Base-by-base conservation (phyloP, 2,329 filamentous ascomycete species). In the Onygenales sp. region DNA sequence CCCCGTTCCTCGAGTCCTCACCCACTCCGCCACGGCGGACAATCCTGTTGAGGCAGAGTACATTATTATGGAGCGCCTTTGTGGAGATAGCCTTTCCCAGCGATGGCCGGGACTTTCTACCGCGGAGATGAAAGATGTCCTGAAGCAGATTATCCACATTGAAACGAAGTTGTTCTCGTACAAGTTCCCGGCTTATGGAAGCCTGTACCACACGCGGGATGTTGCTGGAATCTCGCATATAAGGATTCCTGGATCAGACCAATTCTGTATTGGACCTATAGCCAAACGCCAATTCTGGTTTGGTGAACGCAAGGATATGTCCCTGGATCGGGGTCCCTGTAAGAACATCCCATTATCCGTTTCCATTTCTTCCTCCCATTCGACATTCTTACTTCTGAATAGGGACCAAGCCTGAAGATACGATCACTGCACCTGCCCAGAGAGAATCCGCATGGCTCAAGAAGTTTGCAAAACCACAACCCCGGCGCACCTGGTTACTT, bases 1-100 rank as follows among this genome's bases (percentile, higher is more conserved):
- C 33, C 70, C 69, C 5, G 65, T 74, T 10, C 70, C 70, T 0
- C 56, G 66, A 50, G 54, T 74, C 34, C 63, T 70, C 40, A 57
- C 58, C 17, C 72, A 71, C 56, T 72, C 64, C 11, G 36, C 63
- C 36, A 63, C 61, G 27, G 54, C 58, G 4, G 59, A 68, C 14
- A 74, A 74, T 56, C 55, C 67, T 7, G 65, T 71, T 43, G 67
- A 69, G 14, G 66, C 68, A 47, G 70, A 72, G 56, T 74, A 70
- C 52, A 68, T 75, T 31, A 60, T 74, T n/a, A 72, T 74, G 66
- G 69, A 73, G 54, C 63, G 64, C n/a, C 46, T 70, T 11, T 49
- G 58, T 1, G 71, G 72, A 2, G 63, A 65, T 42, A 63, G 61
- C 56, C 61, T 67, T 52, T 50, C 58, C 2, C 65, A 58, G 10